These are phyloP conservation scores for Trichoderma endophyticum DNA, from an alignment of 2,329 filamentous ascomycete genomes.

Conservation along the genomic window DNA sequence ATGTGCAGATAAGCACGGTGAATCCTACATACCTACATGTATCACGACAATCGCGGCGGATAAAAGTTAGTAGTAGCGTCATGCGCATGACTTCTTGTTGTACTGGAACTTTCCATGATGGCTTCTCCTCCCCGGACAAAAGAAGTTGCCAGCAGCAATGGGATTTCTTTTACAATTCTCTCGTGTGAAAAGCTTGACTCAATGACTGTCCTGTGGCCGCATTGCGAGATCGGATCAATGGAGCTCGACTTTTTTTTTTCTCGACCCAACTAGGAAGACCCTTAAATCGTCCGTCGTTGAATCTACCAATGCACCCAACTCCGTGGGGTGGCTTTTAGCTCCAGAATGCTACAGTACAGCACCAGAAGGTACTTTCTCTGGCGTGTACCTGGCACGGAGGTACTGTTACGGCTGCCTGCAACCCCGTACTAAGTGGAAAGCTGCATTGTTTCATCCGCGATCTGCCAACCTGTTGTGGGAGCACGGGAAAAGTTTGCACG, in stretches of 20 bases:
- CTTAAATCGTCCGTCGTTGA: not conserved
- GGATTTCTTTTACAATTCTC: not conserved
- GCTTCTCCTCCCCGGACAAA: not conserved
- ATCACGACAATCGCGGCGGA: not conserved
- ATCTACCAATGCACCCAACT: not conserved
- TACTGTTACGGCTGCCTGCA: not conserved
- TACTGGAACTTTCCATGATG: not conserved
- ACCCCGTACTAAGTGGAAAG: not conserved
- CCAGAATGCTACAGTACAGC: not conserved
- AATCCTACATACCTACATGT: not conserved
- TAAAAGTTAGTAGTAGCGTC: not conserved
- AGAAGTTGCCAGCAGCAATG: not conserved
- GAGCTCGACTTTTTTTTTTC: conserved; percentile 1
- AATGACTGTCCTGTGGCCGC: not conserved
- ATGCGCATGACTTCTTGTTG: not conserved
- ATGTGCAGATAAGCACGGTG: not conserved
- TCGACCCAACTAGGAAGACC: not conserved
- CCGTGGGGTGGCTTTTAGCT: not conserved
- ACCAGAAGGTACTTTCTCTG: not conserved
- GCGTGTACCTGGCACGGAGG: not conserved
- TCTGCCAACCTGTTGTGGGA: not conserved
- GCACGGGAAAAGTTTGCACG: not conserved
- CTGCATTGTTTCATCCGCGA: not conserved
- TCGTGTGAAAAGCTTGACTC: not conserved
- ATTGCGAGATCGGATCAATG: conserved; percentile 16